phyloP scores from a whole-genome alignment of 2,329 filamentous ascomycete species.

The Scedosporium dehoogii region DNA sequence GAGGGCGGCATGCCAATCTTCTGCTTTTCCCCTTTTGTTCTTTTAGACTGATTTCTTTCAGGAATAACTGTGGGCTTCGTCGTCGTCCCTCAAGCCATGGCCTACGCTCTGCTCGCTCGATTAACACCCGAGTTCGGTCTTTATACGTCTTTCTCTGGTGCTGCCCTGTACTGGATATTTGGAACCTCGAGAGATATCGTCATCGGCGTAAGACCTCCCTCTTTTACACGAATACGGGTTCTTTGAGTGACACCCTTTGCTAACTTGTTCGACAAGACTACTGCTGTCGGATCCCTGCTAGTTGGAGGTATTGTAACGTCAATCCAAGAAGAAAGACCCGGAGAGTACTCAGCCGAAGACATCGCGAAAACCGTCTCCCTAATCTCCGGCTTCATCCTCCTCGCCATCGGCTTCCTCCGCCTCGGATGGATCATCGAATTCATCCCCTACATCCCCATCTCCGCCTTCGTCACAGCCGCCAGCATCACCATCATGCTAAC shows the following conservation, averaged over 20 bases:
- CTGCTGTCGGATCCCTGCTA: slow-evolving; percentile 40
- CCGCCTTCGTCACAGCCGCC: slow-evolving; percentile 40
- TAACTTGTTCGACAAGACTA: slow-evolving; percentile 34
- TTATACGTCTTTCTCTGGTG: slow-evolving; percentile 76
- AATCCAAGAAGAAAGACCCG: slow-evolving; percentile 24
- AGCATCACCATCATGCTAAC: slow-evolving; percentile 40
- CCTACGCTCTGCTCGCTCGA: slow-evolving; percentile 63
- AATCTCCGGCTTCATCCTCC: slow-evolving; percentile 31
- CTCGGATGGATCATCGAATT: slow-evolving; percentile 41
- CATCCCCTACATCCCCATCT: slow-evolving; percentile 38
- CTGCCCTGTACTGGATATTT: slow-evolving; percentile 73
- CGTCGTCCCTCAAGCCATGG: slow-evolving; percentile 72
- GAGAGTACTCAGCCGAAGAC: slow-evolving; percentile 24
- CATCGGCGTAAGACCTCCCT: slow-evolving; percentile 43
- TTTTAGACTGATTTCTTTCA: slow-evolving; percentile 14
- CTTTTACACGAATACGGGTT: no score
- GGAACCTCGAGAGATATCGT: slow-evolving; percentile 80
- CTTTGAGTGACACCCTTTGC: no score
- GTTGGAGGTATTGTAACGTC: slow-evolving; percentile 34
- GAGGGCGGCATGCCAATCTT: neutral
- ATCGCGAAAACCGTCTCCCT: slow-evolving; percentile 35
- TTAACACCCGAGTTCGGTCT: slow-evolving; percentile 61
- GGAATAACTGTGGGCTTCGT: slow-evolving; percentile 49
- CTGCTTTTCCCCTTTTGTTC: neutral
- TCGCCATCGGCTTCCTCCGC: slow-evolving; percentile 35